These are phyloP conservation scores for Smithsoniella earleae DNA, from an alignment of 163 green algal genomes.

Conservation along the genomic window DNA sequence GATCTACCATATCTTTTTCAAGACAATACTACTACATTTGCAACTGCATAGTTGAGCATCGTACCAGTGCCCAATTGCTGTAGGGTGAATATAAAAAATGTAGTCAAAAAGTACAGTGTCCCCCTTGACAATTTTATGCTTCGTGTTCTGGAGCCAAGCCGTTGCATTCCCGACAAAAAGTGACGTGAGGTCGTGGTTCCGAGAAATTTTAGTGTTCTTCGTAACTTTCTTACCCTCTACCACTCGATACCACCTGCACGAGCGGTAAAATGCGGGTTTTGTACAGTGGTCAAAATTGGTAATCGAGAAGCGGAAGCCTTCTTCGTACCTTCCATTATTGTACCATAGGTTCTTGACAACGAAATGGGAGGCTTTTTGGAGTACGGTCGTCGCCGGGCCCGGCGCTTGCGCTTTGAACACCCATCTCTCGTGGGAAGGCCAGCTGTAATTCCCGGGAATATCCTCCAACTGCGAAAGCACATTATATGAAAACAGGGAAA, in stretches of 20 bases:
- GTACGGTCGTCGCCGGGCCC: neutral
- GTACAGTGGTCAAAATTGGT: slow-evolving; percentile 45
- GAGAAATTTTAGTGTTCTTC: slow-evolving; percentile 28
- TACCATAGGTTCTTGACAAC: slow-evolving; percentile 76
- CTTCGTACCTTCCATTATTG: slow-evolving; percentile 61
- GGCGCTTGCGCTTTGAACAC: neutral
- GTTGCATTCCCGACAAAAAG: slow-evolving; percentile 30
- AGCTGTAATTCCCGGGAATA: neutral
- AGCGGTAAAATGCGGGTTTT: neutral
- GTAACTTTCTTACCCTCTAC: slow-evolving; percentile 39
- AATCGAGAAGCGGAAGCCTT: slow-evolving; percentile 41
- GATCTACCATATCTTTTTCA: neutral
- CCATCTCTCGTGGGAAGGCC: neutral
- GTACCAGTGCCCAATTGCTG: slow-evolving; percentile 82
- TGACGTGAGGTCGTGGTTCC: slow-evolving; percentile 31
- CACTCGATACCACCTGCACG: slow-evolving; percentile 37
- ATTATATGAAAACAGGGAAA: slow-evolving; percentile 35
- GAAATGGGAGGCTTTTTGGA: slow-evolving; percentile 49
- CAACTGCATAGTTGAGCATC: slow-evolving; percentile 37
- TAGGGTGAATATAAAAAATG: slow-evolving; percentile 77
- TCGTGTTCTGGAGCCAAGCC: slow-evolving; percentile 28
- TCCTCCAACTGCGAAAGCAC: neutral
- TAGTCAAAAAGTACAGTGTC: slow-evolving; percentile 82
- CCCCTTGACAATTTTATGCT: slow-evolving; percentile 48
- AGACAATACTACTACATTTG: neutral